phyloP scores from a whole-genome alignment of 1,284 basidiomycete species.

The Earliella scabrosa region DNA sequence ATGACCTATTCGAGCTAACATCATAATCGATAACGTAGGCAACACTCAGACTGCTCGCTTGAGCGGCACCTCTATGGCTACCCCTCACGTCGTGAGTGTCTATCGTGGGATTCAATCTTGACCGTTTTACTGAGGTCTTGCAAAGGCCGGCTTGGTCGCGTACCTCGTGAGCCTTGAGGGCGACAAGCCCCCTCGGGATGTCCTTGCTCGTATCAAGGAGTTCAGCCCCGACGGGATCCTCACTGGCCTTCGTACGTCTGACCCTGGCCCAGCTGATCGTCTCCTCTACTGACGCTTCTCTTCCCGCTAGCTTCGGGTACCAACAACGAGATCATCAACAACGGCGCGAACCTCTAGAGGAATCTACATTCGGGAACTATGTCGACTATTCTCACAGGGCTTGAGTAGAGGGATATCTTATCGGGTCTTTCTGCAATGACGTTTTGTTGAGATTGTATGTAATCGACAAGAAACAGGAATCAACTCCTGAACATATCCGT shows the following conservation, averaged over 20 bases:
- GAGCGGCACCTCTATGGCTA: not conserved
- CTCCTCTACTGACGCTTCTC: not conserved
- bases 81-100: not conserved
- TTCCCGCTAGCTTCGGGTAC: constrained; percentile 23
- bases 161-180: constrained; percentile 36
- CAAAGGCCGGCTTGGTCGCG: constrained; percentile 41
- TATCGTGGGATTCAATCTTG: not conserved
- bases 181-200: constrained; percentile 29
- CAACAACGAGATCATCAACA: constrained; percentile 30
- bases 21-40: too few relatives aligned
- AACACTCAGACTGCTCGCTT: not conserved
- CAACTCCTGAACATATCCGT: too few relatives aligned
- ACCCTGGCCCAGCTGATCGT: not conserved
- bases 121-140: constrained; percentile 18
- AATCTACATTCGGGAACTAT: too few relatives aligned
- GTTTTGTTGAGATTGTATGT: too few relatives aligned
- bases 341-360: constrained; percentile 12
- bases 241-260: constrained; percentile 32
- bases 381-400: too few relatives aligned
- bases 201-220: constrained; percentile 19
- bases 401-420: too few relatives aligned
- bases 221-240: constrained; percentile 31
- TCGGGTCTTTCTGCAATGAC: too few relatives aligned
- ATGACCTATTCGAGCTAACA: too few relatives aligned
- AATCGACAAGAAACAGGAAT: too few relatives aligned